Base-by-base conservation (phyloP, 805 yeast species). In the Cephaloascus albidus region DNA sequence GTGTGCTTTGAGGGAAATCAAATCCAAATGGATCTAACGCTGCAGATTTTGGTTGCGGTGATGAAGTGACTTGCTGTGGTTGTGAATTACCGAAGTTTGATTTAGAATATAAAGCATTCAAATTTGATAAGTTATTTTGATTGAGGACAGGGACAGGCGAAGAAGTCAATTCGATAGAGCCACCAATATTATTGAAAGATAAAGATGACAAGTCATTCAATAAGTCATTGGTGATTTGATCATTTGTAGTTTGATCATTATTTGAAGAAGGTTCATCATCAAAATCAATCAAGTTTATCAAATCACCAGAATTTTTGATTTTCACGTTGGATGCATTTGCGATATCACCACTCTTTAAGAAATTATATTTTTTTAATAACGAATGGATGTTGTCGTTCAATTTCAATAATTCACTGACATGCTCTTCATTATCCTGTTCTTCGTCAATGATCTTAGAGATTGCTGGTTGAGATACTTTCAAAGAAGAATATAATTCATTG, bases 391-490 rank as follows among this genome's bases (percentile, higher is more conserved):
- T 73, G 55, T 86, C 96, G 57, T 86, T 85, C 41, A 93, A 67
- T 28, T 66, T 68, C 38, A 85, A 65, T 39, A 93, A 62, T 43
- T 76, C 79, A 38, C 67, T 69, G 28, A 86, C 84, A 8, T 83
- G 73, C 26, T 66, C 73, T 35, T 44, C 50, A 36, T 47, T 43
- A 18, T 78, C 80, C 30, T 75, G 73, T 51, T 86, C 95, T 52
- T 87, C 95, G 51, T 77, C 82, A 44, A 86, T 77, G 49, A 93
- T 83, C 49, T 81, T 82, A 55, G 84, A 84, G 47, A 93, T 75
- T 50, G 84, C 87, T 33, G 97, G 96, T 53, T 81, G 88, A 23
- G 96, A 78, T 36, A 79, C 78, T 57, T 85, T 89, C 49, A 93
- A 68, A 2, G 95, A 70, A 35, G 79, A 70, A 51, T 79, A 85